phyloP scores from a whole-genome alignment of 169 alveolate species.

The Plasmodium inui region DNA sequence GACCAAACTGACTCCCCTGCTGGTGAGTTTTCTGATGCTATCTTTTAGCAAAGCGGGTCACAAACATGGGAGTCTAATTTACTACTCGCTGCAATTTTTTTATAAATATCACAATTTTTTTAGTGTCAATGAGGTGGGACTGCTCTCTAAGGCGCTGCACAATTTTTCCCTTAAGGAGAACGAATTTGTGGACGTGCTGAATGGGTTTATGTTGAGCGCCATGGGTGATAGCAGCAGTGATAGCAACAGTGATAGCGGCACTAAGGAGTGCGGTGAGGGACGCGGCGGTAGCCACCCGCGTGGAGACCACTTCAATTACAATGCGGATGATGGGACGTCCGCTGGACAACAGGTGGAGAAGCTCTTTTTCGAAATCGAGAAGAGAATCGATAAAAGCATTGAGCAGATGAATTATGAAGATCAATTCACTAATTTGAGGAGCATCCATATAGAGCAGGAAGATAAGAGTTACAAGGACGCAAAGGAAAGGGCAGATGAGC shows the following conservation, averaged over 20 bases:
- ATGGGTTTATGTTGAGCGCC: constrained; percentile 26
- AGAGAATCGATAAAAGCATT: constrained; percentile 32
- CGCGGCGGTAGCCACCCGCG: background rate
- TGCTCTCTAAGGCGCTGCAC: constrained; percentile 45
- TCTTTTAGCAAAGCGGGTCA: constrained; percentile 82
- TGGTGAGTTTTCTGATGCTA: constrained; percentile 79
- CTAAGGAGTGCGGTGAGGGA: background rate
- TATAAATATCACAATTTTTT: constrained; percentile 61
- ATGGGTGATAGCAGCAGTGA: background rate
- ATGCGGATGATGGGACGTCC: background rate
- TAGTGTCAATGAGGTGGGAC: constrained; percentile 67
- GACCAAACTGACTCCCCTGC: constrained; percentile 78
- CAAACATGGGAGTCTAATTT: constrained; percentile 83
- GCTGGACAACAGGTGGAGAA: background rate
- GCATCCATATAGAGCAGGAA: constrained; percentile 11
- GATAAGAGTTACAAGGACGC: background rate
- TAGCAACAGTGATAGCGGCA: background rate
- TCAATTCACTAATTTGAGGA: constrained; percentile 20
- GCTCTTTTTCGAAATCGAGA: constrained; percentile 29
- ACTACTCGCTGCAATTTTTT: constrained; percentile 77
- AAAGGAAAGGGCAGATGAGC: background rate
- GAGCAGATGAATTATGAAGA: constrained; percentile 36
- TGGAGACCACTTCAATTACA: constrained; percentile 4
- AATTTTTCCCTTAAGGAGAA: constrained; percentile 59
- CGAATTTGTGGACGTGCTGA: constrained; percentile 46